Conservation (phyloP, 2,329 filamentous ascomycete species). For the Clonostachys rosea region DNA sequence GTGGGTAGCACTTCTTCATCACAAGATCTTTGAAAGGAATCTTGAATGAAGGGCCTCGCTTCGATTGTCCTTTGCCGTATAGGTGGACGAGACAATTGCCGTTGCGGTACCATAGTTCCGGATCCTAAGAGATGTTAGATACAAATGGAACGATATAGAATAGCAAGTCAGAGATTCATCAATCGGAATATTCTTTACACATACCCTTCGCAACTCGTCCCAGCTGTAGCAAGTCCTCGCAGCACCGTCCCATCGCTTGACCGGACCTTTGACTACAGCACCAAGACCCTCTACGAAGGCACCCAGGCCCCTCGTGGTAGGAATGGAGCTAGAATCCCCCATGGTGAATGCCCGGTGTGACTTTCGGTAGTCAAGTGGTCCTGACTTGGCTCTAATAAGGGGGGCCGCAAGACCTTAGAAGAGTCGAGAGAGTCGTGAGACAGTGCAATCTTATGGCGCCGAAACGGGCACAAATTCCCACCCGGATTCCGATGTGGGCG, state of each 20-base stretch:
- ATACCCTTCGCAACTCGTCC: slow-evolving; percentile 42
- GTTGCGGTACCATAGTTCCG: slow-evolving; percentile 63
- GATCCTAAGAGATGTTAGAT: slow-evolving; percentile 46
- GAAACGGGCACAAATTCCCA: too few relatives aligned
- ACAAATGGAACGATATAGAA: not conserved
- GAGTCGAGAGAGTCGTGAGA: too few relatives aligned
- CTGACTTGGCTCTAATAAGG: too few relatives aligned
- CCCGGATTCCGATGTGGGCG: too few relatives aligned
- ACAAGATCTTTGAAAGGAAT: slow-evolving; percentile 56
- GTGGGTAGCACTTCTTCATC: slow-evolving; percentile 50
- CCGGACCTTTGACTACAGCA: slow-evolving; percentile 6
- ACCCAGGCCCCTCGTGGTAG: slow-evolving; percentile 7
- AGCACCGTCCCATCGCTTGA: slow-evolving; percentile 48
- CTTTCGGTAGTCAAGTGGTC: too few relatives aligned
- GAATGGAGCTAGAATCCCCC: not conserved
- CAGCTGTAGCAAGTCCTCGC: slow-evolving; percentile 35
- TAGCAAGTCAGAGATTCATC: not conserved
- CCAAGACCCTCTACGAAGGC: slow-evolving; percentile 18
- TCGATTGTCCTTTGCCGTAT: slow-evolving; percentile 60
- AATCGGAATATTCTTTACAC: slow-evolving; percentile 9
- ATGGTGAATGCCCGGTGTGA: too few relatives aligned
- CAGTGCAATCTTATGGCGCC: too few relatives aligned
- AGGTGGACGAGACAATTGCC: slow-evolving; percentile 70
- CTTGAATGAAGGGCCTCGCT: slow-evolving; percentile 62
- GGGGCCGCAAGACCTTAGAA: too few relatives aligned